Conservation (phyloP, 805 yeast genomes). For the Kodamaea laetipori region DNA sequence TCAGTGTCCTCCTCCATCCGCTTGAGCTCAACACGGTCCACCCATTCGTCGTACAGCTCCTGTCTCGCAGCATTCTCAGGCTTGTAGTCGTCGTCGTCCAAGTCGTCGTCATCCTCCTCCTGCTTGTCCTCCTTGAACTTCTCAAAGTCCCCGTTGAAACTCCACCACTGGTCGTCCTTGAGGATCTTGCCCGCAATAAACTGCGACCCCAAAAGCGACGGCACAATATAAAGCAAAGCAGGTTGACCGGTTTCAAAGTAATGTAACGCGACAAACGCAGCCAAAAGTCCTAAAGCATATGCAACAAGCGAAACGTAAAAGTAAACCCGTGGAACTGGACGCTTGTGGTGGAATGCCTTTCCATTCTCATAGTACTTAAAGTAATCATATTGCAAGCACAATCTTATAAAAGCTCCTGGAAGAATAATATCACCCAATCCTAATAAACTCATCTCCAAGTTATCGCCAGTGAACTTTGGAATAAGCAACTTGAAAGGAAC, state of each 20-base stretch:
- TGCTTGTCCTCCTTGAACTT: slow-evolving; percentile 14
- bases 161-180: slow-evolving; percentile 37
- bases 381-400: slow-evolving; percentile 58
- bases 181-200: slow-evolving; percentile 32
- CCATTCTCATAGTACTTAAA: slow-evolving; percentile 26
- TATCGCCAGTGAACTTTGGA: slow-evolving; percentile 31
- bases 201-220: slow-evolving; percentile 39
- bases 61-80: slow-evolving; percentile 14
- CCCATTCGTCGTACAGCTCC: slow-evolving; percentile 25
- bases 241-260: slow-evolving; percentile 58
- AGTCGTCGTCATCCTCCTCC: slow-evolving; percentile 18
- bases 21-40: slow-evolving; percentile 21
- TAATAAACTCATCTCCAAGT: slow-evolving; percentile 38
- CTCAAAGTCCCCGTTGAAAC: slow-evolving; percentile 23
- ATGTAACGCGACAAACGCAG: slow-evolving; percentile 45
- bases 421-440: slow-evolving; percentile 70
- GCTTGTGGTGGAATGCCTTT: slow-evolving; percentile 41
- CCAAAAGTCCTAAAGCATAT: slow-evolving; percentile 48
- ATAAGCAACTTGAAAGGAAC: slow-evolving; percentile 55
- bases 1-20: slow-evolving; percentile 17
- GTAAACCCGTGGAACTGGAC: slow-evolving; percentile 44
- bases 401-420: slow-evolving; percentile 56
- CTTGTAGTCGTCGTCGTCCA: slow-evolving; percentile 19
- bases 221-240: slow-evolving; percentile 65
- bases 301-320: slow-evolving; percentile 48